Base-by-base conservation (phyloP, 257 asterid species). In the Solanum lycopersicoides region DNA sequence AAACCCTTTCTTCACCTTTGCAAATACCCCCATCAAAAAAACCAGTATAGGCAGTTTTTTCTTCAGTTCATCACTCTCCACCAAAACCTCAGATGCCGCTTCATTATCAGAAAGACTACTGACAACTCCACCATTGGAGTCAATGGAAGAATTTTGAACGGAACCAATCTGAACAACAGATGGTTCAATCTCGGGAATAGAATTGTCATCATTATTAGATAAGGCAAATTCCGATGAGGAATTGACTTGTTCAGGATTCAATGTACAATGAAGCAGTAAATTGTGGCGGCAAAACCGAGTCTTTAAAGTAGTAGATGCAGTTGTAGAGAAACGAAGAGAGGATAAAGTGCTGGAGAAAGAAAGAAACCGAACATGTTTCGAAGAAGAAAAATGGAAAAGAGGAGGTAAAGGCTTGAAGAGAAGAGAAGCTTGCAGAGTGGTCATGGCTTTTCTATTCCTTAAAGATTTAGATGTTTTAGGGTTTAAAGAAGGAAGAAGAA, bases 1-100 rank as follows among this genome's bases (percentile, higher is more conserved):
- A 63, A 95, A 80, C 60, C 94, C 93, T 47, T 73, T 90, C 88
- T 84, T 94, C 86, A 93, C 88, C 87, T 92, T 90, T 83, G 92
- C 91, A 83, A 89, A 91, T 44, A 95, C 87, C 4, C 98, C 99
- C 87, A 93, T 50, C 4, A 97, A 56, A 85, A 95, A 94, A 77
- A 90, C 94, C 89, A 95, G n/a, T 85, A 95, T 65, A 3, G 98
- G 94, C 86, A 94, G 86, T 88, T 90, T 93, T 28, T 89, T 88
- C 84, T 91, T 92, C 41, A 88, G 91, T 50, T 91, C 92, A 66
- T 21, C 94, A 60, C 82, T 74, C 21, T 53, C 91, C 82, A 44
- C 80, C 83, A 41, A 53, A 16, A 56, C 89, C 71, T 72, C 89
- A 23, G 87, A 88, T 80, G 56, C 89, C 76, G 75, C 89, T 79